Conservation (phyloP, 2,329 filamentous ascomycete species). For the Lanzia echinophila region DNA sequence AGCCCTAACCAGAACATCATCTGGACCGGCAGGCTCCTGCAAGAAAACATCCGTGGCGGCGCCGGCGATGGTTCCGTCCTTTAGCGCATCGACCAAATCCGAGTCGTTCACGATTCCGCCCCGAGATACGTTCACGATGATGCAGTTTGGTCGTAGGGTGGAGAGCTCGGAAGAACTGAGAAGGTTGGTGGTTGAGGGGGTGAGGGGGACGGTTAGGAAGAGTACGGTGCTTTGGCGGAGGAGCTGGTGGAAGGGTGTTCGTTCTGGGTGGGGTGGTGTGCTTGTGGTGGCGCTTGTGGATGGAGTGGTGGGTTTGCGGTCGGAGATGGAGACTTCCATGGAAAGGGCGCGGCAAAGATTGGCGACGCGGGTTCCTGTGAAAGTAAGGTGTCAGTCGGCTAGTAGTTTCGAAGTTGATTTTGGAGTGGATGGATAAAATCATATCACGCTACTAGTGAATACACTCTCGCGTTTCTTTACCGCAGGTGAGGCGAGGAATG, state of each 20-base stretch:
- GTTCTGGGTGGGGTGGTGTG: constrained; percentile 8
- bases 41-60: constrained; percentile 30
- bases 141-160: constrained; percentile 17
- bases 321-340: constrained; percentile 20
- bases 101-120: constrained; percentile 29
- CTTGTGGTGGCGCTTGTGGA: not conserved
- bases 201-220: constrained; percentile 21
- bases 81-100: constrained; percentile 27
- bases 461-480: too few relatives aligned
- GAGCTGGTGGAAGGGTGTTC: constrained; percentile 16
- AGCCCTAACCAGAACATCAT: constrained; percentile 17
- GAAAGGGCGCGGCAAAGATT: constrained; percentile 14
- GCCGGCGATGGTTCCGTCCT: constrained; percentile 22
- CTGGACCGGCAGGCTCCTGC: constrained; percentile 36
- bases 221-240: constrained; percentile 17
- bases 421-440: not conserved
- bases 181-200: constrained; percentile 20
- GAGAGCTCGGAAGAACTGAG: constrained; percentile 22
- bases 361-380: not conserved
- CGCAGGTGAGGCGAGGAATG: too few relatives aligned
- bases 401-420: not conserved
- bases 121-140: constrained; percentile 29
- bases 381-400: not conserved
- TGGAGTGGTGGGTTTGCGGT: constrained; percentile 14
- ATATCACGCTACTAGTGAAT: not conserved